Evolutionary conservation across 2,329 filamentous ascomycete species (phyloP).

Genomic region (Verticillium zaregamsianum): DNA sequence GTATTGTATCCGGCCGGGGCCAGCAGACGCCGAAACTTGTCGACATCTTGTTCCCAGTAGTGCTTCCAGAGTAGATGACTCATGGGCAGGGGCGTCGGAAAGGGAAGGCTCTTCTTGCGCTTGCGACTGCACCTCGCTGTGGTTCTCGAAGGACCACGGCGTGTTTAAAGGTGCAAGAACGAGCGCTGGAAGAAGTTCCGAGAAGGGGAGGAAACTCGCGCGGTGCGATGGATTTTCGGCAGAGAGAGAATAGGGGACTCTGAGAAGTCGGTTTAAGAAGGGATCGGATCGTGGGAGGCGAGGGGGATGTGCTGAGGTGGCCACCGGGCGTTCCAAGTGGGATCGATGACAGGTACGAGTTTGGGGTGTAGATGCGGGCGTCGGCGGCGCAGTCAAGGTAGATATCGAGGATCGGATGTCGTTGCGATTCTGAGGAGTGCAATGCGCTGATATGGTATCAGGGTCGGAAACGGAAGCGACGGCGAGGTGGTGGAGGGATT

Average conservation of each 20-base stretch:
- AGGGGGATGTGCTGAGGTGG: neutral
- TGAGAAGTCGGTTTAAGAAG: neutral
- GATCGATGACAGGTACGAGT: conserved; percentile 1
- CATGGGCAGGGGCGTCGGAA: conserved; percentile 58
- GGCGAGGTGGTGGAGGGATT: neutral
- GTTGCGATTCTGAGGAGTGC: neutral
- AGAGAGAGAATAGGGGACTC: neutral
- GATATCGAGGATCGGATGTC: too few relatives aligned
- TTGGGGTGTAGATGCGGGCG: conserved; percentile 6
- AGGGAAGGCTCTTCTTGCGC: conserved; percentile 36
- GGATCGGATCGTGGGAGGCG: neutral
- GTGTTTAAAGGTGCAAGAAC: conserved; percentile 73
- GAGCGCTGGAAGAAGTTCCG: conserved; percentile 27
- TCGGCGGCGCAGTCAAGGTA: neutral
- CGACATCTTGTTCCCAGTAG: conserved; percentile 97
- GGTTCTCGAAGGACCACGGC: conserved; percentile 80
- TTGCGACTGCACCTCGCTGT: conserved; percentile 80
- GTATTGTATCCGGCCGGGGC: conserved; percentile 61
- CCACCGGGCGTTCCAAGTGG: neutral
- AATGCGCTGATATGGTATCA: neutral
- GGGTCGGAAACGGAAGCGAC: neutral
- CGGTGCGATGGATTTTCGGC: neutral
- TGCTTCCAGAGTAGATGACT: conserved; percentile 96
- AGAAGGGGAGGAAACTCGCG: conserved; percentile 7
- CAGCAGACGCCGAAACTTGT: conserved; percentile 86